Conservation (phyloP, 1,284 basidiomycete genomes). For the Rhodotorula sp. region DNA sequence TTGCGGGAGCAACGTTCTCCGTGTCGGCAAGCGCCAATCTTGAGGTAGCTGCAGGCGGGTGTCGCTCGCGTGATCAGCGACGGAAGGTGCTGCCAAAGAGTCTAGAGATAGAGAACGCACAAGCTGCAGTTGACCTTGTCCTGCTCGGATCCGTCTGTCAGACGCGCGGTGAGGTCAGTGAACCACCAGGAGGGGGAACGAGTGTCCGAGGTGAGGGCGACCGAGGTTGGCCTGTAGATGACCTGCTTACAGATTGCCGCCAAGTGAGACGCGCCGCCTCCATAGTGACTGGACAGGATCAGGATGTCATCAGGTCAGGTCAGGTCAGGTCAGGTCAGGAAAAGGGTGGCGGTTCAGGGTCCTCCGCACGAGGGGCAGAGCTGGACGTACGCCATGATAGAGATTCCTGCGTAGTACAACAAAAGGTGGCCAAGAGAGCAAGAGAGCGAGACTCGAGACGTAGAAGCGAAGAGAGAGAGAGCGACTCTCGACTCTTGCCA, state of each 20-base stretch:
- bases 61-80: no score
- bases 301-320: not conserved
- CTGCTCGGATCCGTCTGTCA: slow-evolving; percentile 45
- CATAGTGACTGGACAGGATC: slow-evolving; percentile 6
- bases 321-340: not conserved
- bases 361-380: not conserved
- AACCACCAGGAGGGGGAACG: no score
- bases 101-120: slow-evolving; percentile 12
- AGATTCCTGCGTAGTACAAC: slow-evolving; percentile 16
- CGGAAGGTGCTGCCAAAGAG: no score
- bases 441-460: not conserved
- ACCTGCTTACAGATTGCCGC: slow-evolving; percentile 36
- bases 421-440: not conserved
- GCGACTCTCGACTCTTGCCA: no score
- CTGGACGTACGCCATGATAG: slow-evolving; percentile 27
- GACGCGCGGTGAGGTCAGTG: not conserved
- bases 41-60: slow-evolving; percentile 32
- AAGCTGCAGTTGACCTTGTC: slow-evolving; percentile 48
- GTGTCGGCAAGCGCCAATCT: slow-evolving; percentile 94
- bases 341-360: not conserved
- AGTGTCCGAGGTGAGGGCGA: not conserved
- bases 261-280: slow-evolving; percentile 39
- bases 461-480: not conserved
- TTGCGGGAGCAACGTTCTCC: slow-evolving; percentile 96
- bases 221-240: not conserved